phyloP scores from a whole-genome alignment of 306 rosid genomes.

The Luffa acutangula region DNA sequence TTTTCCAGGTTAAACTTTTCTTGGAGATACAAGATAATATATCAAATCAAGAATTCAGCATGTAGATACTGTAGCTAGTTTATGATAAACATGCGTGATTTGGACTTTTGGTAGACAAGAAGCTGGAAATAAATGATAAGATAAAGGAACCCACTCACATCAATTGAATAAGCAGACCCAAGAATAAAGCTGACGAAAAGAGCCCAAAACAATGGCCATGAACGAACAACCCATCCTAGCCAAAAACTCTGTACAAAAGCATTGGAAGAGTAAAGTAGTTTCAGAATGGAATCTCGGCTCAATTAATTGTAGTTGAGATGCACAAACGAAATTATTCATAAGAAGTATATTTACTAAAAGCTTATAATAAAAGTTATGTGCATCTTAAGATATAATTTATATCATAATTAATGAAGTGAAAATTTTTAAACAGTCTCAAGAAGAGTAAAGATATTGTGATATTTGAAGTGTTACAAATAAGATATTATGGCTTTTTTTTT shows the following conservation, averaged over 20 bases:
- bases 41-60: neutral
- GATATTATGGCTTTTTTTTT: too few relatives aligned
- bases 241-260: slow-evolving; percentile 67
- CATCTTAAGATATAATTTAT: neutral
- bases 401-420: neutral
- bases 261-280: neutral
- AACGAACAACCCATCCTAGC: slow-evolving; percentile 89
- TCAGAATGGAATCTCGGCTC: neutral
- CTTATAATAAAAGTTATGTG: neutral
- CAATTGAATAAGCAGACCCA: slow-evolving; percentile 92
- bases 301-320: neutral
- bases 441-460: neutral
- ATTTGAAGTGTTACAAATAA: neutral
- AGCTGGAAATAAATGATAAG: slow-evolving; percentile 3
- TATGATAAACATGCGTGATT: neutral
- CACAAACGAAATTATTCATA: neutral
- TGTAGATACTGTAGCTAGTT: neutral
- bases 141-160: slow-evolving; percentile 46
- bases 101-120: neutral
- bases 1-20: neutral
- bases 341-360: neutral
- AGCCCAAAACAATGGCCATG: slow-evolving; percentile 96
- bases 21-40: neutral
- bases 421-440: neutral
- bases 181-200: slow-evolving; percentile 78